Base-by-base conservation (phyloP, 768 basidiomycete species). In the Psilocybe cyanescens region DNA sequence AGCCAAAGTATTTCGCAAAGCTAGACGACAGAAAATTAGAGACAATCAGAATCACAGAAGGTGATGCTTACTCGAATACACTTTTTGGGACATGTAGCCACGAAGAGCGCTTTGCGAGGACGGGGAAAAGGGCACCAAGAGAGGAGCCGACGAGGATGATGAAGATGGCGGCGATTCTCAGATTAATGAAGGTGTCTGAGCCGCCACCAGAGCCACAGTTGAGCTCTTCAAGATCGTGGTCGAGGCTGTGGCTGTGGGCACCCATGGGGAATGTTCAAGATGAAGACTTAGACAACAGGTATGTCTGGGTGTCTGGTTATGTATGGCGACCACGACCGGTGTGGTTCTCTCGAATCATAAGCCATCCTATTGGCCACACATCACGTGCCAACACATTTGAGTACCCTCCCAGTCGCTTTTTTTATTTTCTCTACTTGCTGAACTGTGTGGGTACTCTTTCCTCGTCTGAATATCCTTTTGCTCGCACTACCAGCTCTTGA, bases 1-100 rank as follows among this genome's bases (percentile, higher is more conserved):
- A 94, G 29, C 94, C 94, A 74, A 96, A 95, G 73, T 90, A 94
- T 74, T 94, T 95, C 33, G 91, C 89, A 71, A 95, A 92, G 54
- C 90, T 91, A 53, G 45, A 57, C 29, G 24, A 44, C 46, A 9
- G 41, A 49, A 9, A 2, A 44, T 68, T 63, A 44, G 63, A 50
- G 16, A 61, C 44, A 53, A 39, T 16, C 7, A 37, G 5, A 59
- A 37, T 17, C 35, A 46, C 49, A 55, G 12, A 47, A 35, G 31
- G 39, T 44, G 46, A 48, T 2, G 75, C 90, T 30, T 57, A 92
- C 92, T 95, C 88, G 61, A 91, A 94, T 2, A 89, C 73, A 39
- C 71, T 59, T 51, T 80, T 82, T 11, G 91, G 91, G 3, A 92
- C 77, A 51, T 73, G 78, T 9, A 92, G 59, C 78, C 80, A 80